A percentile compares a stretch with the other conserved stretches of the same genome.
Evolutionary conservation across 2,329 filamentous ascomycete genomes (phyloP).

Genomic region (Fusarium sp.): DNA sequence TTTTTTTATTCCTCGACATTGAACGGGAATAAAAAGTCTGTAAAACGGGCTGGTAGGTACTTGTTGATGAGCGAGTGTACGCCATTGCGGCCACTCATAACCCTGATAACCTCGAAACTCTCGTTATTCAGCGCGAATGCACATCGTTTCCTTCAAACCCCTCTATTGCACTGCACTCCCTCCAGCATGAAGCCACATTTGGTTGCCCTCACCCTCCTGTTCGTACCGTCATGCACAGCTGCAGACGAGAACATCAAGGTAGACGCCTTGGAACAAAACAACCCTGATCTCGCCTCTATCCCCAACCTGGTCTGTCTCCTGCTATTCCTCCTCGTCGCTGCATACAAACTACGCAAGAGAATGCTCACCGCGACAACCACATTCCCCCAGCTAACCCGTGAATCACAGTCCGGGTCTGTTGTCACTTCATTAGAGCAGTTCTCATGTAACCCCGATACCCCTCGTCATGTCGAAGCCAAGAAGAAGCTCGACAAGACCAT

Average conservation of each 20-base stretch:
- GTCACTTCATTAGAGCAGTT: conserved; percentile 41
- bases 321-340: background rate
- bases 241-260: conserved; percentile 22
- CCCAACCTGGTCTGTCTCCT: conserved; percentile 30
- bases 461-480: conserved; percentile 46
- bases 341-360: background rate
- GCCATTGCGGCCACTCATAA: background rate
- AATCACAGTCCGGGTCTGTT: conserved; percentile 23
- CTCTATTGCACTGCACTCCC: background rate
- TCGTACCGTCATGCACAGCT: conserved; percentile 4
- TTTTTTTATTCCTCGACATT: background rate
- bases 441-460: conserved; percentile 27
- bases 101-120: conserved; percentile 4
- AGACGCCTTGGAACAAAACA: conserved; percentile 1
- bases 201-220: background rate
- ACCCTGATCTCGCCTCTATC: conserved; percentile 17
- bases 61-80: background rate
- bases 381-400: conserved; percentile 7
- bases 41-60: background rate
- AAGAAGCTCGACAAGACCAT: conserved; percentile 45
- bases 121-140: background rate
- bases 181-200: conserved; percentile 7
- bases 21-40: background rate
- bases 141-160: background rate
- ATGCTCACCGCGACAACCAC: background rate